Percentiles rank a stretch among this genome's conserved stretches.
phyloP scores from a whole-genome alignment of 257 asterid species.

The Jaltomata sinuosa region DNA sequence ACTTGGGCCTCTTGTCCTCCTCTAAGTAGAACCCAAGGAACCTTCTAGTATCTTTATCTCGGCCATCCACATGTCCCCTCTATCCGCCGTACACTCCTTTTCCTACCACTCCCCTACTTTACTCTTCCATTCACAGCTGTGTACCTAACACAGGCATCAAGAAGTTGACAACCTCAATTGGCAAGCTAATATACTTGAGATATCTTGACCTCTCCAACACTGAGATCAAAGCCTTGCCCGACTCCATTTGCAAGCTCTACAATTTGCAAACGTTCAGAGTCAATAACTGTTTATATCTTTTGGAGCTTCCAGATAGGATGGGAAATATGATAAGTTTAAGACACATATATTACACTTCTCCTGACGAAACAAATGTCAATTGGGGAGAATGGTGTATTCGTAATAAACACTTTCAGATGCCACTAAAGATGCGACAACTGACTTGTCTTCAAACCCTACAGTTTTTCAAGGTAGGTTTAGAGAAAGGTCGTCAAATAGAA shows the following conservation, averaged over 20 bases:
- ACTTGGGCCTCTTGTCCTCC: no score
- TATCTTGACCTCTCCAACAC: slow-evolving; percentile 11
- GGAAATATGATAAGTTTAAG: slow-evolving; percentile 6
- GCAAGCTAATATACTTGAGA: slow-evolving; percentile 3
- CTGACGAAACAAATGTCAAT: no score
- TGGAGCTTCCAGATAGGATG: neutral
- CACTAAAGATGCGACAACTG: neutral
- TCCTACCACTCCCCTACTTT: no score
- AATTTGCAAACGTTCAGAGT: slow-evolving; percentile 10
- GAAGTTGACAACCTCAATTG: neutral
- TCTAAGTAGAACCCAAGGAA: no score
- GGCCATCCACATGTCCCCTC: no score
- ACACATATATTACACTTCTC: neutral
- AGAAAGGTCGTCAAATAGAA: neutral
- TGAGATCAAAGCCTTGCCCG: neutral
- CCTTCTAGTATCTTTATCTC: no score
- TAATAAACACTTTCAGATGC: neutral
- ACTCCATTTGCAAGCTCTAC: neutral
- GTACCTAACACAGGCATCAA: no score
- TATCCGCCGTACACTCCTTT: no score
- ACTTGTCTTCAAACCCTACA: neutral
- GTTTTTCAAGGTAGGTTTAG: neutral
- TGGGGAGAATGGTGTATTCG: no score
- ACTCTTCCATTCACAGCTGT: no score
- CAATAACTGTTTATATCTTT: neutral